Percentiles rank a stretch among this genome's conserved stretches.
Conservation (phyloP, 768 basidiomycete species). For the Chalciporus chontae region DNA sequence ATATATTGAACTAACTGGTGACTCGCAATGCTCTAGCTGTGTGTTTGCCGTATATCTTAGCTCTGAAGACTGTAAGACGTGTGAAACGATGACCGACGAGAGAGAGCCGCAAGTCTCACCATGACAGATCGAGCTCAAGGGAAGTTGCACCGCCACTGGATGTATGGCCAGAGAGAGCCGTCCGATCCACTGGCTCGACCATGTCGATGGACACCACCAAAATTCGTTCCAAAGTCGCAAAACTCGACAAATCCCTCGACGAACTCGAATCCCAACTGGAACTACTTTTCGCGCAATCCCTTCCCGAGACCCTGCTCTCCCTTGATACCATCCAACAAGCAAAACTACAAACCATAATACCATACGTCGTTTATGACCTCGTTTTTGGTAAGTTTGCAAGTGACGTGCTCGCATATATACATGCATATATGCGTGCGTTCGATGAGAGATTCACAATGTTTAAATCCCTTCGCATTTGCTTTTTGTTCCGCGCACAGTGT, state of each 20-base stretch:
- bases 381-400: conserved; percentile 64
- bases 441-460: not conserved
- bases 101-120: conserved; percentile 7
- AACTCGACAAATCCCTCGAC: conserved; percentile 57
- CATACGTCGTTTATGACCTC: conserved; percentile 83
- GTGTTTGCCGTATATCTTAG: conserved; percentile 95
- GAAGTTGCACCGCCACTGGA: conserved; percentile 9
- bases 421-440: not conserved
- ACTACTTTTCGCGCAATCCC: conserved; percentile 61
- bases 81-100: conserved; percentile 1
- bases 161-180: too few relatives aligned
- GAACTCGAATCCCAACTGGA: conserved; percentile 66
- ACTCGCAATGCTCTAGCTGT: conserved; percentile 89
- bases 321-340: conserved; percentile 77
- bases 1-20: not conserved
- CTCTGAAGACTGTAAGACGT: conserved; percentile 70
- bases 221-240: conserved; percentile 40
- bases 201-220: conserved; percentile 38
- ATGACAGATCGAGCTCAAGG: conserved; percentile 12
- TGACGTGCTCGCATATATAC: not conserved
- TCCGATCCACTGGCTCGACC: not conserved
- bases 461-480: not conserved
- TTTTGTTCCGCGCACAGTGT: conserved; percentile 52
- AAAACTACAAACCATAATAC: conserved; percentile 72
- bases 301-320: conserved; percentile 61